Conservation (phyloP, 192 early-diverging fungal species). For the Entomortierella beljakovae region DNA sequence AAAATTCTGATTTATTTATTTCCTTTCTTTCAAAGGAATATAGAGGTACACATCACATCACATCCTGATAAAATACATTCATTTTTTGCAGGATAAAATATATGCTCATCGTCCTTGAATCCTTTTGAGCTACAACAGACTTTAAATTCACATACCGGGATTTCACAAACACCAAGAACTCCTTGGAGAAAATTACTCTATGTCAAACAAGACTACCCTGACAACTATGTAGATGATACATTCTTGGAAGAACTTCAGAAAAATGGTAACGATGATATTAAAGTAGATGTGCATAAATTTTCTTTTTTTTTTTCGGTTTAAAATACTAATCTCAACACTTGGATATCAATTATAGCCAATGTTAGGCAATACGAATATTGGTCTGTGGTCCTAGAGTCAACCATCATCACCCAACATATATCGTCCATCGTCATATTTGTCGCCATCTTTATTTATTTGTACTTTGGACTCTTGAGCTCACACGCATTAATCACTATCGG, state of each 20-base stretch:
- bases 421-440: slow-evolving; percentile 88
- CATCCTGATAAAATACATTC: too few species aligned
- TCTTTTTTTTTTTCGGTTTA: not conserved
- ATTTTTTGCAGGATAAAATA: too few species aligned
- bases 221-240: slow-evolving; percentile 91
- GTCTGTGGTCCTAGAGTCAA: slow-evolving; percentile 79
- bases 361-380: slow-evolving; percentile 87
- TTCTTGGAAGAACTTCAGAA: slow-evolving; percentile 91
- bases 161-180: slow-evolving; percentile 11
- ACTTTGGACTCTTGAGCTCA: slow-evolving; percentile 65
- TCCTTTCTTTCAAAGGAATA: slow-evolving; percentile 9
- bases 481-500: slow-evolving; percentile 69
- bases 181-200: slow-evolving; percentile 88
- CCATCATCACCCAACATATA: slow-evolving; percentile 87
- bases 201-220: slow-evolving; percentile 89
- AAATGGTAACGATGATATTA: slow-evolving; percentile 69
- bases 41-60: slow-evolving; percentile 29
- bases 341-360: slow-evolving; percentile 69
- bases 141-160: slow-evolving; percentile 10
- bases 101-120: too few species aligned
- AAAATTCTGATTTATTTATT: too few species aligned
- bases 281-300: not conserved
- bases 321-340: not conserved
- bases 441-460: slow-evolving; percentile 86
- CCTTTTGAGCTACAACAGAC: not conserved